Base-by-base conservation (phyloP, 2,329 filamentous ascomycete genomes). In the Reticulascus tulasneorum region DNA sequence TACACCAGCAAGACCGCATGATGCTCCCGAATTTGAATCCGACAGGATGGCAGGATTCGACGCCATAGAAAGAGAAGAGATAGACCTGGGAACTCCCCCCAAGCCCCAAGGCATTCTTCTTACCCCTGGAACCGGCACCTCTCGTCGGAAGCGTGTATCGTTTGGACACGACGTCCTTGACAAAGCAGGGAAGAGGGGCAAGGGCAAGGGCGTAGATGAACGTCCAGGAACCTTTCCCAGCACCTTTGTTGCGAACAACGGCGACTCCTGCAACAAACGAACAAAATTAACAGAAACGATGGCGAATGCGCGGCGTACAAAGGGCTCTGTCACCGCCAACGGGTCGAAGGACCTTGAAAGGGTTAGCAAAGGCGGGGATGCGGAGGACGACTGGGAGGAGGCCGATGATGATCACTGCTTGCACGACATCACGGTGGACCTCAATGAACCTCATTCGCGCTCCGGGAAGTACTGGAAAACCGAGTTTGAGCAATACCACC, bases 401-500 rank as follows among this genome's bases (percentile, higher is more conserved):
- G 51, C 45, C 12, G 60, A 65, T 5, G 63, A 66, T 12, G 60
- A 62, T 23, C 54, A 61, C 22, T 64, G 62, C 47, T 73, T 77
- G 33, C 68, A 73, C 36, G 82, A 88, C 48, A 63, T 80, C 38
- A 87, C 84, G 0, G 62, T 82, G 30, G 84, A 89, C 50, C 63
- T 87, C 31, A 82, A 83, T 44, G 80, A 86, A 50, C 85, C 86
- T 7, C 76, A 80, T 45, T 87, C 84, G 3, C 75, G 83, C 40
- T 88, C 84, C 5, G 85, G 84, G 7, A 79, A 75, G 49, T 89
- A 85, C 59, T 91, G 86, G 86, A 90, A 90, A 60, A 73, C 77
- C 17, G 77, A 88, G 52, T 90, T 85, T 50, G 75, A 86, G 47
- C 75, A 71, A 36, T 91, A 90, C 52, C 79, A 86, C 31, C 70